phyloP scores from a whole-genome alignment of 2,329 filamentous ascomycete species.

The Aspergillus sp. region DNA sequence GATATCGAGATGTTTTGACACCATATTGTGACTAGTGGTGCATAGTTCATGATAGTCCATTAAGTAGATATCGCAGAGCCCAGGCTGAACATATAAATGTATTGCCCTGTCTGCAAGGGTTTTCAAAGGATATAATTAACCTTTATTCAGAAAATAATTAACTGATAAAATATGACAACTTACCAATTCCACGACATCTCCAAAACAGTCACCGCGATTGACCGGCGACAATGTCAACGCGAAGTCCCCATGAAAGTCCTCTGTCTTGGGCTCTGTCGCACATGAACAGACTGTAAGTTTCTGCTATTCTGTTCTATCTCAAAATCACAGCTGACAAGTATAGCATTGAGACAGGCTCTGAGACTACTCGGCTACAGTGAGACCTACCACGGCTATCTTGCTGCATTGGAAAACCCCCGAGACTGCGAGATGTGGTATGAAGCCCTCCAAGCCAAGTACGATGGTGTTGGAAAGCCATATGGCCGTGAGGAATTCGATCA shows the following conservation, averaged over 20 bases:
- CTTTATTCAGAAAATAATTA: too few relatives aligned
- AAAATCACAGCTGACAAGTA: not conserved
- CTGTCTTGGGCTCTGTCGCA: slow-evolving; percentile 60
- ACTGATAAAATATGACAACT: not conserved
- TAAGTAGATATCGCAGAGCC: too few relatives aligned
- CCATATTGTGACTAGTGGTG: too few relatives aligned
- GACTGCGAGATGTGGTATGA: slow-evolving; percentile 53
- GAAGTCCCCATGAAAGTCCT: slow-evolving; percentile 63
- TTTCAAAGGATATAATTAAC: too few relatives aligned
- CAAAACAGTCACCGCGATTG: slow-evolving; percentile 3
- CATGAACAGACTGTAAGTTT: slow-evolving; percentile 59
- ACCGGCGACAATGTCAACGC: slow-evolving; percentile 2
- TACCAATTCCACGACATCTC: not conserved
- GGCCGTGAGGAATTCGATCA: slow-evolving; percentile 11
- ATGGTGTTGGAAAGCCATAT: slow-evolving; percentile 42
- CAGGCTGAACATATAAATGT: too few relatives aligned
- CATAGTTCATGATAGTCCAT: too few relatives aligned
- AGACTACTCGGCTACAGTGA: slow-evolving; percentile 52
- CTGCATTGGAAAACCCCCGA: slow-evolving; percentile 57
- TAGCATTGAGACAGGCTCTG: slow-evolving; percentile 47
- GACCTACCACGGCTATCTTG: slow-evolving; percentile 60
- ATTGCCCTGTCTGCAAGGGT: too few relatives aligned
- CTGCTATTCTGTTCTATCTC: not conserved
- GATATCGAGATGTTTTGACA: too few relatives aligned
- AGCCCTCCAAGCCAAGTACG: slow-evolving; percentile 54